phyloP scores from a whole-genome alignment of 2,329 filamentous ascomycete genomes.

The Bimuria novae-zelandiae region DNA sequence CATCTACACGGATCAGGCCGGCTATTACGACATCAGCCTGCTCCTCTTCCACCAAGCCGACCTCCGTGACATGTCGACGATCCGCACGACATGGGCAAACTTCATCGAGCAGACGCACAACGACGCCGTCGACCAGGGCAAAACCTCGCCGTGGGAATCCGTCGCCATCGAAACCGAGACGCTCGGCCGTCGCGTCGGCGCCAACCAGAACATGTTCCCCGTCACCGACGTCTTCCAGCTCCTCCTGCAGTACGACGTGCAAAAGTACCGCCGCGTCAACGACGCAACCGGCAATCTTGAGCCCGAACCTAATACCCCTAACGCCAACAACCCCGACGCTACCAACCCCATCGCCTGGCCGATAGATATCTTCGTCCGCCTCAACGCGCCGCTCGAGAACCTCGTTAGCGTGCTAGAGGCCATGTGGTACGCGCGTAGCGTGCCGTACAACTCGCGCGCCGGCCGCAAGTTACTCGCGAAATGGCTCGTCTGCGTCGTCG shows the following conservation, averaged over 20 bases:
- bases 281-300: constrained; percentile 17
- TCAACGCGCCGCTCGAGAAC: constrained; percentile 65
- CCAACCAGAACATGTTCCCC: constrained; percentile 61
- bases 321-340: constrained; percentile 23
- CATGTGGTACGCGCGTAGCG: constrained; percentile 70
- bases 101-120: constrained; percentile 70
- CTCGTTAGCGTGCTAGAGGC: constrained; percentile 66
- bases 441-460: constrained; percentile 62
- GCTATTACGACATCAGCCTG: constrained; percentile 91
- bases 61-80: constrained; percentile 84
- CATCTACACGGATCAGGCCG: constrained; percentile 83
- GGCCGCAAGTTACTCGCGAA: constrained; percentile 62
- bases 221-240: constrained; percentile 48
- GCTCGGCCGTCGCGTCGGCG: constrained; percentile 60
- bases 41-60: constrained; percentile 91
- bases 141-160: constrained; percentile 69
- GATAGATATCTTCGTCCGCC: constrained; percentile 67
- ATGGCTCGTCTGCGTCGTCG: constrained; percentile 65
- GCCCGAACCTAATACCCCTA: too few relatives aligned
- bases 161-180: constrained; percentile 65
- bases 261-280: constrained; percentile 56
- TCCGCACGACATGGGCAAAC: constrained; percentile 81
- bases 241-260: constrained; percentile 49
- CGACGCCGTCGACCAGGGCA: constrained; percentile 53
- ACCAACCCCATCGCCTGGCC: constrained; percentile 58